phyloP scores from a whole-genome alignment of 208 protist species.

The Naegleria fowleri region DNA sequence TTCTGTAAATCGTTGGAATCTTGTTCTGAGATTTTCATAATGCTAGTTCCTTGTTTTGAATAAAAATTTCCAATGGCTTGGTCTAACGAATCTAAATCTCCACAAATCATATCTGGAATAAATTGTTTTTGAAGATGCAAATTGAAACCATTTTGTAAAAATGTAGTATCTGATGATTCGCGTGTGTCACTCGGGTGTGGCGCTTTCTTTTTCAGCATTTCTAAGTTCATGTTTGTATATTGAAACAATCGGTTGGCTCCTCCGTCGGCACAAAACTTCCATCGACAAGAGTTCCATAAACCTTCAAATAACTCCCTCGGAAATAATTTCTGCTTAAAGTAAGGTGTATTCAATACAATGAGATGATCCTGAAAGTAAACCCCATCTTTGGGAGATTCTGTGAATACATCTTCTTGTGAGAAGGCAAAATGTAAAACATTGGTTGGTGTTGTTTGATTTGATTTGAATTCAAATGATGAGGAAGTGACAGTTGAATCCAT shows the following conservation, averaged over 20 bases:
- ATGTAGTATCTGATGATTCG: too few species aligned
- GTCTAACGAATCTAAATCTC: not conserved
- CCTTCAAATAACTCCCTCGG: not conserved
- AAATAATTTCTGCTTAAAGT: not conserved
- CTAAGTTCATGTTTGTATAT: not conserved
- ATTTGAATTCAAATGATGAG: too few species aligned
- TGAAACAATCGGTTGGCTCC: not conserved
- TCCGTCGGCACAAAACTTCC: constrained; percentile 13
- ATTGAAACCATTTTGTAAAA: too few species aligned
- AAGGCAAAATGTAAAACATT: too few species aligned
- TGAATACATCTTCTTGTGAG: too few species aligned
- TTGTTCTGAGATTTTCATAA: constrained; percentile 8
- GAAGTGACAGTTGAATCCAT: too few species aligned
- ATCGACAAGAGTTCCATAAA: not conserved
- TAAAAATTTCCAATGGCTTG: not conserved
- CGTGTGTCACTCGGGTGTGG: not conserved
- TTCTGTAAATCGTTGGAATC: constrained; percentile 15
- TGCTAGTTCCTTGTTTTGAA: too few species aligned
- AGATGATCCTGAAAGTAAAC: not conserved
- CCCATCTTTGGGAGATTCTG: too few species aligned
- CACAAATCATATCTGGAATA: constrained; percentile 6
- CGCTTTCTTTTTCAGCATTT: not conserved
- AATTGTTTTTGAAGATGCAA: not conserved
- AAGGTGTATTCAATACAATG: not conserved
- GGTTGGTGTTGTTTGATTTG: too few species aligned